Base-by-base conservation (phyloP, 208 protist genomes). In the Trypanosoma conorhini region DNA sequence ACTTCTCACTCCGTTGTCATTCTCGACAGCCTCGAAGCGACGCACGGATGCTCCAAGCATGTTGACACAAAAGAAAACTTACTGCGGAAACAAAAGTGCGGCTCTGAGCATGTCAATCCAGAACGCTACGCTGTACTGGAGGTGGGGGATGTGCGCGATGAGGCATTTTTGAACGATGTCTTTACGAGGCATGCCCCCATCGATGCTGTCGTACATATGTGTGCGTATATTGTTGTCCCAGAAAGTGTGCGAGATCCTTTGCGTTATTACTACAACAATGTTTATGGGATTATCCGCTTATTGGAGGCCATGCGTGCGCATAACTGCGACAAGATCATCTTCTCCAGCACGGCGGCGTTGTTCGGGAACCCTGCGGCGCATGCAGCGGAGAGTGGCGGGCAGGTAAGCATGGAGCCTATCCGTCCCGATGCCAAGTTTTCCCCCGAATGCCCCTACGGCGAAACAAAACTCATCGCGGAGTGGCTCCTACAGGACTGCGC, bases 181-280 rank as follows among this genome's bases (percentile, higher is more conserved):
- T 99, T 99, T 59, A 79, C 76, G n/a, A 62, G 66, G 24, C 85
- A 98, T 73, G 73, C 59, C 24, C 86, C 96, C 22, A 88, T 95
- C 46, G 85, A 89, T 30, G 89, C 87, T 3, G 97, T 99, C 31
- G 96, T 99, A 56, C 98, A 99, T 76, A 98, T 99, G 87, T 97
- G 96, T 57, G 92, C 85, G 17, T 86, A 74, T 64, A 98, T 98
- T 74, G 87, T 93, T 38, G 98, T 99, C 9, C 89, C 91, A 8
- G 98, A 99, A 75, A 97, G 88, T 61, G 87, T 97, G 35, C 50
- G 51, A 28, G 82, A 97, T 56, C 98, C 98, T 22, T 67, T 98
- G 28, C 59, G 74, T 3, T 99, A 99, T 82, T 99, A 98, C 82
- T 80, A 98, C 44, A 99, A 98, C 81, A 99, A 99, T 74, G 87